phyloP scores from a whole-genome alignment of 306 rosid genomes.

The Trifolium repens region DNA sequence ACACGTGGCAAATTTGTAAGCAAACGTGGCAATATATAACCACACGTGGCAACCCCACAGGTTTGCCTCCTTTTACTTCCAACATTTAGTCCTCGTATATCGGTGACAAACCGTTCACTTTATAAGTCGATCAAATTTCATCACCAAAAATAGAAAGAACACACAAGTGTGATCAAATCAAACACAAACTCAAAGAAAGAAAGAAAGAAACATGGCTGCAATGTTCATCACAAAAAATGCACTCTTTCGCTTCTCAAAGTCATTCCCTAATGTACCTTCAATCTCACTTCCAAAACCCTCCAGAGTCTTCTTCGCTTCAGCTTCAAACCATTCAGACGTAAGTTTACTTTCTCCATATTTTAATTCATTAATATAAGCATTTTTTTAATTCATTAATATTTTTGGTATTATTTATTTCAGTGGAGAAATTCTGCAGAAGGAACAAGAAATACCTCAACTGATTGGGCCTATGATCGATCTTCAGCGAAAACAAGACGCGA shows the following conservation, averaged over 20 bases:
- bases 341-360: not conserved
- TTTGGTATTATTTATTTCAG: constrained; percentile 40
- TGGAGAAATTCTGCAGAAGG: constrained; percentile 47
- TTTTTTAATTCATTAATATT: too few species aligned
- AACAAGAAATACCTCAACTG: constrained; percentile 42
- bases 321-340: constrained; percentile 62
- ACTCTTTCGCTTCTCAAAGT: constrained; percentile 59
- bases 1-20: not conserved
- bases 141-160: not conserved
- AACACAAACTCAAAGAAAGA: not conserved
- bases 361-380: too few species aligned
- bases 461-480: constrained; percentile 30
- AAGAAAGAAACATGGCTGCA: constrained; percentile 49
- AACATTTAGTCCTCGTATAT: constrained; percentile 3
- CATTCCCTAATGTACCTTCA: constrained; percentile 52
- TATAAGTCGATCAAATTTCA: constrained; percentile 11
- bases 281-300: constrained; percentile 49
- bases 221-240: constrained; percentile 50
- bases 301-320: constrained; percentile 55
- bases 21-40: constrained; percentile 30
- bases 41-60: constrained; percentile 6
- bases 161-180: not conserved
- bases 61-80: constrained; percentile 30
- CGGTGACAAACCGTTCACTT: constrained; percentile 2
- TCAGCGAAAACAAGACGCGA: constrained; percentile 25